Conservation (phyloP, 805 yeast species). For the Metschnikowia proteae region DNA sequence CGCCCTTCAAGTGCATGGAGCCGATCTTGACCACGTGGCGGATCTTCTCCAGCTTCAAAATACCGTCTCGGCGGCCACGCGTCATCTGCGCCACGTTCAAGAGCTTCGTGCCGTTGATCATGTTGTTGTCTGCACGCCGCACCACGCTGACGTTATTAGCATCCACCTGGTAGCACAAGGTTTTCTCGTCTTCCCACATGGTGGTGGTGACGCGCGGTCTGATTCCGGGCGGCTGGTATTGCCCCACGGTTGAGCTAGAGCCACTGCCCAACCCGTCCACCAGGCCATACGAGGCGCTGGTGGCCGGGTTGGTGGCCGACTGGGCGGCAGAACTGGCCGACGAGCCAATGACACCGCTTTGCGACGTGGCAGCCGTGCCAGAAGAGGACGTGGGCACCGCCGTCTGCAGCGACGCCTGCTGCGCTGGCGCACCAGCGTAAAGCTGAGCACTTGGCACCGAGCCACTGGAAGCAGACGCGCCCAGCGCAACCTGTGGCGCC, state of each 20-base stretch:
- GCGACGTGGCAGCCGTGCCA: slow-evolving; percentile 27
- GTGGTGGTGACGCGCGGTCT: slow-evolving; percentile 74
- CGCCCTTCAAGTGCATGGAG: slow-evolving; percentile 84
- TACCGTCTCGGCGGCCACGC: slow-evolving; percentile 82
- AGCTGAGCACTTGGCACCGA: slow-evolving; percentile 15
- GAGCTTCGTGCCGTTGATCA: slow-evolving; percentile 82
- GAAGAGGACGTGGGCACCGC: slow-evolving; percentile 11
- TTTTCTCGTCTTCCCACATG: slow-evolving; percentile 89
- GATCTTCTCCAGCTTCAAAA: slow-evolving; percentile 69
- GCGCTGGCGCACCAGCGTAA: slow-evolving; percentile 11
- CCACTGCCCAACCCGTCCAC: slow-evolving; percentile 15
- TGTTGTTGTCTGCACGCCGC: slow-evolving; percentile 78
- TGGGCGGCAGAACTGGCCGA: slow-evolving; percentile 16
- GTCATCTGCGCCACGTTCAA: slow-evolving; percentile 85
- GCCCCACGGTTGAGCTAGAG: slow-evolving; percentile 36
- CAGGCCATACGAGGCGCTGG: slow-evolving; percentile 15
- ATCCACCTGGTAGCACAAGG: slow-evolving; percentile 81
- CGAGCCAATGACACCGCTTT: slow-evolving; percentile 17
- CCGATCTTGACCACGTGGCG: slow-evolving; percentile 84
- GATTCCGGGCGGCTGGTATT: slow-evolving; percentile 44
- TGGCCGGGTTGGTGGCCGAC: slow-evolving; percentile 9
- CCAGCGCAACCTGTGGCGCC: slow-evolving; percentile 10
- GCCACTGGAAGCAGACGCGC: slow-evolving; percentile 7
- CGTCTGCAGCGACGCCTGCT: slow-evolving; percentile 10
- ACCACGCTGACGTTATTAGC: slow-evolving; percentile 78